Conservation (phyloP, 805 yeast species). For the Grigorovia humatica region DNA sequence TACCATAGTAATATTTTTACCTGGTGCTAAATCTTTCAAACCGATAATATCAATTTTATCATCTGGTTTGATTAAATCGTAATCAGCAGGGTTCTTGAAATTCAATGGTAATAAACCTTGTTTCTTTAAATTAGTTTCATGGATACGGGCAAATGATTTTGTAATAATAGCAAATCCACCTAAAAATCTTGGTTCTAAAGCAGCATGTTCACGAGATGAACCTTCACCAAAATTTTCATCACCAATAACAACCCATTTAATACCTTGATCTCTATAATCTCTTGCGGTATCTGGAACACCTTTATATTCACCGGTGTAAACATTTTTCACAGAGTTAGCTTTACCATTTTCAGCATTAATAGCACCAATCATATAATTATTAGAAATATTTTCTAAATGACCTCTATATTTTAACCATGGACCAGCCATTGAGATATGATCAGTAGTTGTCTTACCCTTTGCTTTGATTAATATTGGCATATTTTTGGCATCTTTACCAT, state of each 20-base stretch:
- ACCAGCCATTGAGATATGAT: conserved; percentile 99
- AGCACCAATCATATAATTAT: conserved; percentile 99
- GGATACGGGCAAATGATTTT: conserved; percentile 97
- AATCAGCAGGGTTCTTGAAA: conserved; percentile 80
- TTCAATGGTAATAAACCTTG: conserved; percentile 97
- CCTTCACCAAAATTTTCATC: conserved; percentile 99
- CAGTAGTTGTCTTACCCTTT: conserved; percentile 96
- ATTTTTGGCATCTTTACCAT: conserved; percentile 83
- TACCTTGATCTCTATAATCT: conserved; percentile 87
- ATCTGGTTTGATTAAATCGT: conserved; percentile 85
- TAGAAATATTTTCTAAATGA: conserved; percentile 95
- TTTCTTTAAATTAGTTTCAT: conserved; percentile 98
- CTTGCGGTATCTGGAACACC: conserved; percentile 97
- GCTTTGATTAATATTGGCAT: conserved; percentile 95
- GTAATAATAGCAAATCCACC: conserved; percentile 98
- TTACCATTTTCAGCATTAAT: conserved; percentile 91
- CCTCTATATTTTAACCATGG: conserved; percentile 99
- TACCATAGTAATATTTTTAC: conserved; percentile 76
- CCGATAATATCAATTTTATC: conserved; percentile 87
- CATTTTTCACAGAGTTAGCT: conserved; percentile 86
- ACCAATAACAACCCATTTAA: conserved; percentile 95
- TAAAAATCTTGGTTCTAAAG: conserved; percentile 97
- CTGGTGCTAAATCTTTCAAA: conserved; percentile 79
- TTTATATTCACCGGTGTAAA: conserved; percentile 79
- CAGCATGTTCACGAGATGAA: conserved; percentile 99